Percentiles rank a stretch among this genome's conserved stretches.
Conservation (phyloP, 2,329 filamentous ascomycete genomes). For the Aureobasidium leucospermi region DNA sequence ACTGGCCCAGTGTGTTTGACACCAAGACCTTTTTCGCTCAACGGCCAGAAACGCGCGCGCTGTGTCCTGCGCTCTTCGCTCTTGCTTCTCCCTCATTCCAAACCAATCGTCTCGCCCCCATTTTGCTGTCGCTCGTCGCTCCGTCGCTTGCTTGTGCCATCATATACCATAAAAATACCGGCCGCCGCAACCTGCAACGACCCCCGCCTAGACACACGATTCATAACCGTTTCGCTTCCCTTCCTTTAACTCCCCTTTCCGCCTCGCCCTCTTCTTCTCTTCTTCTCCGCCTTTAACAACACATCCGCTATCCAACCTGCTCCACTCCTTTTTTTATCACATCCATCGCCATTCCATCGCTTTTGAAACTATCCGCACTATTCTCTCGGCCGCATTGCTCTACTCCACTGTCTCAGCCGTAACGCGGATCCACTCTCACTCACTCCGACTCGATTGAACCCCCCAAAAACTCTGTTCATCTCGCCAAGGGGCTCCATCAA, state of each 20-base stretch:
- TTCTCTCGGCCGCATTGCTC: conserved; percentile 1
- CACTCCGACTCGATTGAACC: conserved; percentile 2
- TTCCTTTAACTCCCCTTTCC: conserved; percentile 3
- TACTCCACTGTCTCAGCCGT: conserved; percentile 11
- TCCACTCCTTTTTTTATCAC: conserved; percentile 5
- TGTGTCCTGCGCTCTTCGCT: neutral
- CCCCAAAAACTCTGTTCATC: conserved; percentile 8
- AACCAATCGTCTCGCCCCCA: neutral
- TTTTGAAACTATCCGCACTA: neutral
- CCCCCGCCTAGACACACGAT: conserved; percentile 4
- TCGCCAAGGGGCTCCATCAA: neutral
- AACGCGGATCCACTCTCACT: conserved; percentile 8
- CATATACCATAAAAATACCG: conserved; percentile 1
- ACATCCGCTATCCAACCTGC: conserved; percentile 8
- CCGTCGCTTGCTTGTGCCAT: neutral
- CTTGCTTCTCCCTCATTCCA: neutral
- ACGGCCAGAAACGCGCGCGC: neutral
- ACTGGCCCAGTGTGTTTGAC: conserved; percentile 7
- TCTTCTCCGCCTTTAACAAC: neutral
- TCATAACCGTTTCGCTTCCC: conserved; percentile 9
- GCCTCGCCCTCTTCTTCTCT: neutral
- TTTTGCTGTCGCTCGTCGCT: neutral
- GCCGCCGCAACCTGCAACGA: neutral
- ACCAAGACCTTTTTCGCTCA: conserved; percentile 7
- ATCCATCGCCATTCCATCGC: neutral